Percentiles rank a stretch among this genome's conserved stretches.
These are phyloP conservation scores for Entomortierella beljakovae DNA, from an alignment of 192 early-diverging fungal genomes.

Conservation along the genomic window DNA sequence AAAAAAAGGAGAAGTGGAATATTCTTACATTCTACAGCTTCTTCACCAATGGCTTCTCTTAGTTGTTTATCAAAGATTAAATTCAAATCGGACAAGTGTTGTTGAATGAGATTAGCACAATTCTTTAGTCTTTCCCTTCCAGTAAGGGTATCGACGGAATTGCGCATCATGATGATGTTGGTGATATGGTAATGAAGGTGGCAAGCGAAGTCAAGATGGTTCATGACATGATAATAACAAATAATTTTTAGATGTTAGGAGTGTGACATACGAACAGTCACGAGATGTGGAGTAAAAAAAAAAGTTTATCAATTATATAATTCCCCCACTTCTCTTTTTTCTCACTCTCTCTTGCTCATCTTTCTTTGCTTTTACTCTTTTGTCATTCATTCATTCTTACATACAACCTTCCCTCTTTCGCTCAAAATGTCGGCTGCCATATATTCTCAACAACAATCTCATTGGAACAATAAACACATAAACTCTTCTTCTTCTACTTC, in stretches of 20 bases:
- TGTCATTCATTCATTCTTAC: no score
- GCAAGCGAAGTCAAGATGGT: no score
- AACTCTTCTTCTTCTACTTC: no score
- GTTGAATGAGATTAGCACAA: constrained; percentile 26
- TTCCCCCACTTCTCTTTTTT: no score
- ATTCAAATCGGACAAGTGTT: constrained; percentile 43
- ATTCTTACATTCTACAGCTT: constrained; percentile 34
- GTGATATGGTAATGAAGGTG: no score
- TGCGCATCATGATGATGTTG: background rate
- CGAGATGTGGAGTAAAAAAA: background rate
- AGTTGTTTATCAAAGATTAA: constrained; percentile 45
- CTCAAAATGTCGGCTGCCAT: no score
- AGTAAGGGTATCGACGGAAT: background rate
- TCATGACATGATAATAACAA: no score
- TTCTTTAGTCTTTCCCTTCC: constrained; percentile 39
- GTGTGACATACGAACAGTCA: background rate
- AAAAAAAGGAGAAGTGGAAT: background rate
- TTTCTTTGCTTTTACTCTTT: no score
- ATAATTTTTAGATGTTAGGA: no score
- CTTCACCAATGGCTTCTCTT: constrained; percentile 13
- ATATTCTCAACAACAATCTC: no score
- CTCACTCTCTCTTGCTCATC: no score
- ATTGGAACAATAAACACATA: background rate
- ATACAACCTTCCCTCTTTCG: no score
- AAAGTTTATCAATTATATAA: background rate